These are phyloP conservation scores for Casuarina glauca DNA, from an alignment of 306 rosid genomes.

Conservation along the genomic window DNA sequence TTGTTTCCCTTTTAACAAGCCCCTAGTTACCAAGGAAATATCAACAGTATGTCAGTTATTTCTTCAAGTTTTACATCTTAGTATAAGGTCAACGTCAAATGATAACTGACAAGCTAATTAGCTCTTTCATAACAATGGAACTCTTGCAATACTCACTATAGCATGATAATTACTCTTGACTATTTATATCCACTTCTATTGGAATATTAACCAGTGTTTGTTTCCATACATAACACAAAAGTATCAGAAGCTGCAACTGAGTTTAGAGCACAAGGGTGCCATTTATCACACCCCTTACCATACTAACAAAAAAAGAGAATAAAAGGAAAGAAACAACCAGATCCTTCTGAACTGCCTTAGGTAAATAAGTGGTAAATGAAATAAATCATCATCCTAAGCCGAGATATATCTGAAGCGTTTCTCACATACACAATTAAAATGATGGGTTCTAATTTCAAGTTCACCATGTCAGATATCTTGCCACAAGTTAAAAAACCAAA, in stretches of 20 bases:
- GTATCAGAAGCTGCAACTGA: neutral
- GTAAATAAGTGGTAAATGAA: neutral
- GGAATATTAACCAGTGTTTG: neutral
- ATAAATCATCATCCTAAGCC: neutral
- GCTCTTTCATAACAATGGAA: slow-evolving; percentile 14
- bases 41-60: slow-evolving; percentile 15
- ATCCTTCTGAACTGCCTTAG: slow-evolving; percentile 1
- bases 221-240: neutral
- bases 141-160: slow-evolving; percentile 1
- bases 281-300: neutral
- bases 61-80: neutral
- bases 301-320: neutral
- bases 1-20: slow-evolving; percentile 74
- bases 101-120: neutral
- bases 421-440: neutral
- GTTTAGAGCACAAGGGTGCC: neutral
- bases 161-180: neutral
- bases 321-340: neutral
- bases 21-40: slow-evolving; percentile 53
- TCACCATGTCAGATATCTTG: slow-evolving; percentile 3
- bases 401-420: neutral
- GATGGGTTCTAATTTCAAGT: neutral
- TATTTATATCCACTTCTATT: neutral
- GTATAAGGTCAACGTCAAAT: neutral
- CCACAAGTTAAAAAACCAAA: neutral